Evolutionary conservation across 345 rosid species (phyloP).

Genomic region (Cardamine chenopodiifolia): DNA sequence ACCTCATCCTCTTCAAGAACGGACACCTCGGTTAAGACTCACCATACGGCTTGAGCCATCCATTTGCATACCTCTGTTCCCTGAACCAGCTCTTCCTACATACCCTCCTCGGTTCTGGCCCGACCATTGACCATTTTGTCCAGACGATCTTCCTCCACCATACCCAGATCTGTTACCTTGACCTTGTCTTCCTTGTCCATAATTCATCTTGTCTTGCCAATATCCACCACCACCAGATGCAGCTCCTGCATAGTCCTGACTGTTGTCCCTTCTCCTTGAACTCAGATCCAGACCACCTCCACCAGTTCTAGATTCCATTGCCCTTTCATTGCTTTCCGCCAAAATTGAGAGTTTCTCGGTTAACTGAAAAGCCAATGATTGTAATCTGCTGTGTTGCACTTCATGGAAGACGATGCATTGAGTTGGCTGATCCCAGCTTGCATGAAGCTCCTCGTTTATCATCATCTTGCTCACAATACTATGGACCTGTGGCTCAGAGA

Average conservation of each 20-base stretch:
- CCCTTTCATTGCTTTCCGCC: slow-evolving; percentile 83
- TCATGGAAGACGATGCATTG: slow-evolving; percentile 73
- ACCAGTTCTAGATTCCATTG: slow-evolving; percentile 66
- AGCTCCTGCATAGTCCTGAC: slow-evolving; percentile 40
- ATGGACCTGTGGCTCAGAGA: slow-evolving; percentile 59
- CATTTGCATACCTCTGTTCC: slow-evolving; percentile 39
- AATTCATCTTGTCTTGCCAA: slow-evolving; percentile 43
- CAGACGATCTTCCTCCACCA: slow-evolving; percentile 41
- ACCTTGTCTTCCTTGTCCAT: slow-evolving; percentile 44
- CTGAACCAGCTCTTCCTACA: slow-evolving; percentile 38
- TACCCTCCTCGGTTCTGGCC: slow-evolving; percentile 44
- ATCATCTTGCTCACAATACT: slow-evolving; percentile 85
- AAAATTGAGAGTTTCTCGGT: slow-evolving; percentile 75
- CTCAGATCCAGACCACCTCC: slow-evolving; percentile 67
- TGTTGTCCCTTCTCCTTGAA: slow-evolving; percentile 68
- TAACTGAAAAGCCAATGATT: slow-evolving; percentile 76
- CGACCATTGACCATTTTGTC: slow-evolving; percentile 31
- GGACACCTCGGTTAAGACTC: slow-evolving; percentile 39
- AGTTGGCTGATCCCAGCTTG: slow-evolving; percentile 94
- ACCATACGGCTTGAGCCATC: slow-evolving; percentile 48
- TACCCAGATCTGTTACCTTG: slow-evolving; percentile 42
- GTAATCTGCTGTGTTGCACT: slow-evolving; percentile 71
- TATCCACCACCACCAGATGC: slow-evolving; percentile 43
- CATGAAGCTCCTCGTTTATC: slow-evolving; percentile 56
- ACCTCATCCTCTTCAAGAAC: slow-evolving; percentile 11